These are phyloP conservation scores for Xerocomus amazonicus DNA, from an alignment of 1,284 basidiomycete genomes.

Conservation along the genomic window DNA sequence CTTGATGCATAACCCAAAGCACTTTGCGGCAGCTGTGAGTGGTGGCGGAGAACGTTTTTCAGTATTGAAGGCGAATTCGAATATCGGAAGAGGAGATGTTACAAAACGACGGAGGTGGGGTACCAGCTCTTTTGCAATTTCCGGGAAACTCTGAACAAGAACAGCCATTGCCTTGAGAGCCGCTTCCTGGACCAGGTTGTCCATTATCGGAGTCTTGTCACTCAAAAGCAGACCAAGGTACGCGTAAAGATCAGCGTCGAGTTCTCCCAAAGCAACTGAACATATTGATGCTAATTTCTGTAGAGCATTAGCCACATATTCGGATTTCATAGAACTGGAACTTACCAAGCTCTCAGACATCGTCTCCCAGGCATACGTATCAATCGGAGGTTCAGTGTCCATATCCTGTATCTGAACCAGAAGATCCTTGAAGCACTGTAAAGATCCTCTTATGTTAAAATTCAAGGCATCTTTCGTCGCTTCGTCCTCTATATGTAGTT, in stretches of 20 bases:
- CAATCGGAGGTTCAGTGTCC: slow-evolving; percentile 70
- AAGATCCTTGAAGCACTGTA: slow-evolving; percentile 73
- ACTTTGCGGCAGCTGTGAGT: slow-evolving; percentile 82
- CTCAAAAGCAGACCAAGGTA: slow-evolving; percentile 77
- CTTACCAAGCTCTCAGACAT: slow-evolving; percentile 78
- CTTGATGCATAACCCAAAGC: slow-evolving; percentile 86
- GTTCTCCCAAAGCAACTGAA: slow-evolving; percentile 66
- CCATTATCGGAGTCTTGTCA: slow-evolving; percentile 76
- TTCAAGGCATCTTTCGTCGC: slow-evolving; percentile 44
- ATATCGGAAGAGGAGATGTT: slow-evolving; percentile 83
- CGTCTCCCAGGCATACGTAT: slow-evolving; percentile 85
- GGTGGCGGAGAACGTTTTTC: slow-evolving; percentile 73
- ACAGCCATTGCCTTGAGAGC: slow-evolving; percentile 79
- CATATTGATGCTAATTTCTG: slow-evolving; percentile 89
- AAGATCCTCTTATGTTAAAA: slow-evolving; percentile 52
- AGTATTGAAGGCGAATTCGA: slow-evolving; percentile 79
- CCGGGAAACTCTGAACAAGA: slow-evolving; percentile 82
- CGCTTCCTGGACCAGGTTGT: slow-evolving; percentile 80
- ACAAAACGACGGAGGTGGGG: slow-evolving; percentile 85
- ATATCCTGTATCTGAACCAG: slow-evolving; percentile 74
- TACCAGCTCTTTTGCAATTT: slow-evolving; percentile 74
- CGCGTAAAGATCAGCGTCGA: slow-evolving; percentile 69
- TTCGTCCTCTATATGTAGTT: slow-evolving; percentile 34
- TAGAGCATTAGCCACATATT: neutral
- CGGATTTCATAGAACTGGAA: neutral